Evolutionary conservation across 164 flowering plant genomes (phyloP), one percentile per base, ranked within the genome.

Genomic region (Paratinospora sagittata): DNA sequence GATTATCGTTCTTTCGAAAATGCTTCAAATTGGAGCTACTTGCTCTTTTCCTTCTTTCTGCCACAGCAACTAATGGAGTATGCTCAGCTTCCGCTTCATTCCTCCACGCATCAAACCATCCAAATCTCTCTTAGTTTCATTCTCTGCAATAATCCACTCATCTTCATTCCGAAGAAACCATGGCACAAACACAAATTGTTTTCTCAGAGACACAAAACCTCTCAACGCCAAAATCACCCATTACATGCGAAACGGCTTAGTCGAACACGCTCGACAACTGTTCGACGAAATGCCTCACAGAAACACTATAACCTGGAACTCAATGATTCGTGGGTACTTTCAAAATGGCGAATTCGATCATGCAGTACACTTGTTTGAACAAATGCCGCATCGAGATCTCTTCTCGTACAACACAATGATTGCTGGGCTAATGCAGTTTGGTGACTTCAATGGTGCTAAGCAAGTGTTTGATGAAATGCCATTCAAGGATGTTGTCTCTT

Each of bases 321-420:
- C 88, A 21, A 82, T 87, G 89, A 81, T 89, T 66, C 86, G 85
- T 0, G 90, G 90, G 10, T 87, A 82, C 67, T 83, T 86, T 66
- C 81, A 72, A 24, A 84, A 87, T 64, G 87, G 84, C 9, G 45
- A 68, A 8, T 80, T 69, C 27, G 73, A 74, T 13, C 69, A 68
- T 36, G 90, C 86, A 1, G n/a, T 83, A 3, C 1, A 8, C 10
- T 43, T 85, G 70, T 89, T 80, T 66, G 69, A 81, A 36, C 71
- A 66, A 72, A 87, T 89, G 87, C 85, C 87, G 1, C 77, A 65
- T 10, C 81, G 89, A 8, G 91, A 89, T 76, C 63, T 82, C n/a
- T 78, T 85, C 68, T 77, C 91, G 0, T 86, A 80, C 70, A 89
- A 89, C 66, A 86, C 86, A 0, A 78, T 86, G 81, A 85, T 89